Evolutionary conservation across 2,329 filamentous ascomycete genomes (phyloP), one percentile per base, ranked within the genome.

Genomic region (Aspergillus jensenii): DNA sequence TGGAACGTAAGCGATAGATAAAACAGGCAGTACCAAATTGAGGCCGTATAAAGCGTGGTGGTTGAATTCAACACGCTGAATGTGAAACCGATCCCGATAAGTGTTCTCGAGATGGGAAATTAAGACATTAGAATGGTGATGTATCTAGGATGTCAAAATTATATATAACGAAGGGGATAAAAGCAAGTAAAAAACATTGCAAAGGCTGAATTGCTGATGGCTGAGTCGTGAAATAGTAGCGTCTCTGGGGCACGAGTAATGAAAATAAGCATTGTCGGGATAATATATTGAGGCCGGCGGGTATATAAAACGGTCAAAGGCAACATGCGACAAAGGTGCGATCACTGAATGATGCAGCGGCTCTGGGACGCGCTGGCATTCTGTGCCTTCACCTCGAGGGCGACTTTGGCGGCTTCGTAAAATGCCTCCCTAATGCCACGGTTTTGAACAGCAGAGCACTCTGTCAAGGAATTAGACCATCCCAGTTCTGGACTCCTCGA

Each of bases 391-490:
- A 80, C 79, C 39, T 78, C 75, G 23, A 99, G 82, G 14, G 95
- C 95, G 37, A 99, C 95, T 69, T 96, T 89, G 23, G 95, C 93
- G 41, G 95, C 95, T 80, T 99, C 95, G 41, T 95, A 98, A 71
- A 99, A 99, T 44, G 95, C 95, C 78, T 99, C 95, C 77, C 98
- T 97, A 71, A 99, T 96, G 60, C 95, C 95, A 51, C 95, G 87
- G 78, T 99, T 99, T 78, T 93, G 89, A 87, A 98, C 98, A 57
- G 95, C 95, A 39, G 95, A 98, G 81, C 95, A 99, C 82, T 99
- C 95, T 88, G 68, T 46, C 47, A 19, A 37, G 39, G 53, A 11
- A 43, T 49, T 25, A 33, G 52, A 51, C 8, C 21, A 51, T 25
- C 12, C 27, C 15, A 39, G 11, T 39, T 25, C 19, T 21, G 9